A percentile compares a stretch with the other conserved stretches of the same genome.
Evolutionary conservation across 2,329 filamentous ascomycete genomes (phyloP).

Genomic region (Sclerotinia nivalis): DNA sequence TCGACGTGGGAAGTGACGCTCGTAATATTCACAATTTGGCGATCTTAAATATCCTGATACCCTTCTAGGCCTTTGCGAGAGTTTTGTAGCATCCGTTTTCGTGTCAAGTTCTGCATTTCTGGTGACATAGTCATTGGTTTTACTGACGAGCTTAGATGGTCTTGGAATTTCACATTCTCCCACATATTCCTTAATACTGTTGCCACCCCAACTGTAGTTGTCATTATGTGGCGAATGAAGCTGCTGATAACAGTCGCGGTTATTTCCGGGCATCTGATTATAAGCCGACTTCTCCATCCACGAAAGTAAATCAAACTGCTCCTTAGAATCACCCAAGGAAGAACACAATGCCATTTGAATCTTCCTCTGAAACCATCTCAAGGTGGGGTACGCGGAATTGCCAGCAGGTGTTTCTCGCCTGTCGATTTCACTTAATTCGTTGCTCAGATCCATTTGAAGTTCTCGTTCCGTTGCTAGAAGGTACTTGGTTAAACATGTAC

Average conservation of each 20-base stretch:
- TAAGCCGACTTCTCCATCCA: constrained; percentile 1
- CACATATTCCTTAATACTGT: neutral
- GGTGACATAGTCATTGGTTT: no score
- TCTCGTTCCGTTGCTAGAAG: neutral
- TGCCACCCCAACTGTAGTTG: neutral
- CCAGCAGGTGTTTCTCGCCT: neutral
- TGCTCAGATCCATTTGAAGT: neutral
- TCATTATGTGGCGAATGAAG: neutral
- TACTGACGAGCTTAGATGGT: neutral
- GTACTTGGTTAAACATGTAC: neutral
- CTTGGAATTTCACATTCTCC: neutral
- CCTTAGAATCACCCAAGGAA: neutral
- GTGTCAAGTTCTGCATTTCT: no score
- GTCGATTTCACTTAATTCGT: neutral
- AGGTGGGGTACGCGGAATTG: neutral
- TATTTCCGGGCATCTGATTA: neutral
- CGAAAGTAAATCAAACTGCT: neutral
- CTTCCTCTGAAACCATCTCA: neutral
- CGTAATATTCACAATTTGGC: no score
- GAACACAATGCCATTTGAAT: constrained; percentile 1
- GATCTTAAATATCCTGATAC: no score
- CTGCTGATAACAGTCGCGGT: neutral
- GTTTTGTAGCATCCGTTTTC: no score
- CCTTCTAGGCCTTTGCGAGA: no score
- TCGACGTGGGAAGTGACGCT: no score